Percentiles rank a stretch among this genome's conserved stretches.
phyloP scores from a whole-genome alignment of 805 yeast species.

The Hanseniaspora jakobsenii region DNA sequence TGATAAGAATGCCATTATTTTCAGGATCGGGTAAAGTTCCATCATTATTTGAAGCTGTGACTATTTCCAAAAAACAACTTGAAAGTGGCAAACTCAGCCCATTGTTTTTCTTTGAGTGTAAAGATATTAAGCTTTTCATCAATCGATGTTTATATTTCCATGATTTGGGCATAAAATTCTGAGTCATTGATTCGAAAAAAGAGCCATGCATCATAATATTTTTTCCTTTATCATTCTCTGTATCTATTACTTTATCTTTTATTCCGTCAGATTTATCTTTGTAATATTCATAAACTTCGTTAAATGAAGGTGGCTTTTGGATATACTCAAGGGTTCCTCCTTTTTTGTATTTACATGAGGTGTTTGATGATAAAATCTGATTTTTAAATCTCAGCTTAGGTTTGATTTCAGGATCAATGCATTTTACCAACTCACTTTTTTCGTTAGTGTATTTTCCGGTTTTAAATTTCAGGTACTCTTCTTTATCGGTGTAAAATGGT shows the following conservation, averaged over 20 bases:
- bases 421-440: background rate
- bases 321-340: conserved; percentile 36
- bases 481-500: conserved; percentile 48
- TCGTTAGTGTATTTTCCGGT: conserved; percentile 21
- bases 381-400: conserved; percentile 19
- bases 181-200: conserved; percentile 8
- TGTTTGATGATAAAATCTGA: conserved; percentile 14
- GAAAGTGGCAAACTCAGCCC: conserved; percentile 1
- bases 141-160: conserved; percentile 10
- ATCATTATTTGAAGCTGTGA: background rate
- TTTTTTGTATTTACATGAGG: conserved; percentile 7
- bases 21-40: conserved; percentile 7
- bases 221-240: background rate
- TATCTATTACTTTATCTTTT: background rate
- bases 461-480: conserved; percentile 38
- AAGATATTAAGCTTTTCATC: background rate
- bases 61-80: conserved; percentile 6
- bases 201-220: background rate
- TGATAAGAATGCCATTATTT: background rate
- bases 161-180: conserved; percentile 3
- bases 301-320: conserved; percentile 37
- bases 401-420: background rate
- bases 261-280: too few relatives aligned
- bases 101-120: background rate
- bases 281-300: too few relatives aligned